Conservation (phyloP, 768 basidiomycete species). For the Tremella yokohamensis region DNA sequence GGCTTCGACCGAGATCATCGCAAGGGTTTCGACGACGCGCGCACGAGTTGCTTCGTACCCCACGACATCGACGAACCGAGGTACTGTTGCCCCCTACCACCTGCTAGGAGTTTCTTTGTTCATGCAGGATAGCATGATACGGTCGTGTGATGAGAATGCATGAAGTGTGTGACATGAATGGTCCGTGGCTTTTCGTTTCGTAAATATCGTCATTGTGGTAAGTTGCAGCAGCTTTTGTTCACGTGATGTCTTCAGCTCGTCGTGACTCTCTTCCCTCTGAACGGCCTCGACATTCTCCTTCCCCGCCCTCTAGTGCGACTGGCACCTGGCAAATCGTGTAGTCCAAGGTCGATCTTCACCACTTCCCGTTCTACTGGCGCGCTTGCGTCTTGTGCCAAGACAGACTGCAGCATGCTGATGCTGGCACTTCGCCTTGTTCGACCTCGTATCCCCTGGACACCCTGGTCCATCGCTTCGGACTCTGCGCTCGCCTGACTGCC, state of each 20-base stretch:
- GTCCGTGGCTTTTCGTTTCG: too few relatives aligned
- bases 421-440: neutral
- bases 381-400: neutral
- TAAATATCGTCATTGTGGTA: too few relatives aligned
- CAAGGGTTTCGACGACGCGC: too few relatives aligned
- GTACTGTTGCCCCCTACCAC: too few relatives aligned
- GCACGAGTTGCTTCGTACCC: too few relatives aligned
- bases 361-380: slow-evolving; percentile 1
- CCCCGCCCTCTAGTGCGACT: neutral
- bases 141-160: too few relatives aligned
- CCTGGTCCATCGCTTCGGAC: slow-evolving; percentile 9
- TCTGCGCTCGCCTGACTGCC: slow-evolving; percentile 3
- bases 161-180: too few relatives aligned
- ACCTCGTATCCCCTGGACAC: neutral
- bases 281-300: neutral
- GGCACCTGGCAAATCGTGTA: neutral
- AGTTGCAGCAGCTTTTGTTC: too few relatives aligned
- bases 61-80: too few relatives aligned
- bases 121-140: too few relatives aligned
- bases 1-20: too few relatives aligned
- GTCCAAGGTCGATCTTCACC: slow-evolving; percentile 9
- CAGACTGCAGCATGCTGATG: neutral
- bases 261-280: slow-evolving; percentile 3
- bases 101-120: too few relatives aligned
- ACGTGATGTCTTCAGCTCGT: neutral